A percentile compares a stretch with the other conserved stretches of the same genome.
phyloP scores from a whole-genome alignment of 2,329 filamentous ascomycete genomes.

The Shiraia sp. region DNA sequence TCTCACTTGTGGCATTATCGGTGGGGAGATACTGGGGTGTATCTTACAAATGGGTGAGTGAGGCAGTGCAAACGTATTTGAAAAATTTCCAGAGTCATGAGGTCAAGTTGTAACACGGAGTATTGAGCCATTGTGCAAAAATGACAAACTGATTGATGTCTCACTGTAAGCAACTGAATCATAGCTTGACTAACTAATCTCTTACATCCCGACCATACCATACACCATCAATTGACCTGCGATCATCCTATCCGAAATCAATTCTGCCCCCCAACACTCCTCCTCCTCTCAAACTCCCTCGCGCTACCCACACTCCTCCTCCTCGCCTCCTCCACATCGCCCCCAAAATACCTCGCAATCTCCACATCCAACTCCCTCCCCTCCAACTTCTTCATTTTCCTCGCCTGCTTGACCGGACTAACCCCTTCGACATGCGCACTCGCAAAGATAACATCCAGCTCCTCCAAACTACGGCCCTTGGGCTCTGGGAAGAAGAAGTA shows the following conservation, averaged over 20 bases:
- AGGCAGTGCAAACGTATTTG: too few species aligned
- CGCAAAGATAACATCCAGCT: constrained; percentile 53
- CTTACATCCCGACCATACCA: too few species aligned
- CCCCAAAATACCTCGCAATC: constrained; percentile 10
- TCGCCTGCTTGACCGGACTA: constrained; percentile 9
- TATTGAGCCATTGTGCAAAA: neutral
- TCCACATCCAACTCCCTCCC: constrained; percentile 7
- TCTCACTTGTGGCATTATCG: too few species aligned
- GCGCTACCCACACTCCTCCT: constrained; percentile 8
- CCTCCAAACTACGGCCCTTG: constrained; percentile 49
- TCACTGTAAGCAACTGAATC: too few species aligned
- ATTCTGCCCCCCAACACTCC: too few species aligned
- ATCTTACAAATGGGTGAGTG: too few species aligned
- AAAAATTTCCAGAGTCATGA: constrained; percentile 45
- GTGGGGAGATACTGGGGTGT: too few species aligned
- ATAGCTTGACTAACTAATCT: too few species aligned
- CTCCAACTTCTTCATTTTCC: constrained; percentile 10
- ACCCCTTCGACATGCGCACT: constrained; percentile 10
- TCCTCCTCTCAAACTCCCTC: neutral
- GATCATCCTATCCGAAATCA: too few species aligned
- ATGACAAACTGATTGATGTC: too few species aligned
- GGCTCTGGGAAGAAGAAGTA: constrained; percentile 62
- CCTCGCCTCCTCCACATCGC: constrained; percentile 13
- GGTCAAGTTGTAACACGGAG: constrained; percentile 60
- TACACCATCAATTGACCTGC: too few species aligned